Evolutionary conservation across 768 basidiomycete genomes (phyloP), one percentile per base, ranked within the genome.

Genomic region (Phlegmacium glaucopus): DNA sequence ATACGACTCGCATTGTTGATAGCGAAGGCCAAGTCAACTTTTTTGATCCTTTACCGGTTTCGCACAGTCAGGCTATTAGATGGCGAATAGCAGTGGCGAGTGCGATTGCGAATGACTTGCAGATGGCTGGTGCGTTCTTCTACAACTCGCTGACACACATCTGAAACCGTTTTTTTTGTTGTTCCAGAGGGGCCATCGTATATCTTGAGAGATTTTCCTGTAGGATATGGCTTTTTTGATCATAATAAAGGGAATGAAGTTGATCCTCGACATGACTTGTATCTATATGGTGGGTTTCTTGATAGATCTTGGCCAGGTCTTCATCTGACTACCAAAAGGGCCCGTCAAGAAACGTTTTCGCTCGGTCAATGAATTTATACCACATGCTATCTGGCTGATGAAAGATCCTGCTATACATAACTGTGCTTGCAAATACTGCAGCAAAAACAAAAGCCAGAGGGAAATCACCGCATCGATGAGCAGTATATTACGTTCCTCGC

Each of bases 331-430:
- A 22, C 22, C 5, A 22, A 22, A 22, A 22, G 83, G 82, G 2
- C 65, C 72, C 34, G 68, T 66, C 26, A 77, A 69, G 45, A 62
- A 61, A 35, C 69, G 71, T 28, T 93, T 91, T 63, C 85, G 91
- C 36, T 91, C 90, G 10, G 71, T 82, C n/a, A 85, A 85, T 40
- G 91, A 94, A 60, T 90, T 93, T 61, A 77, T 86, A 39, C 89
- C 90, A 4, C 91, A 94, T 56, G 87, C 87, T 2, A 71, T 82
- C 48, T 93, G 90, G 90, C 76, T 93, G 9, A 71, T 83, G 62
- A 69, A 70, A 6, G 83, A 87, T 49, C 58, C 68, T 1, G 69
- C 69, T 2, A 59, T 11, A 34, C 32, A 75, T 49, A 75, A 75
- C 36, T 92, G 89, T 57, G 66, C 66, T 27, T 92, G 89, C 69